These are phyloP conservation scores for Fusarium sp. DNA, from an alignment of 2,329 filamentous ascomycete species.

Conservation along the genomic window DNA sequence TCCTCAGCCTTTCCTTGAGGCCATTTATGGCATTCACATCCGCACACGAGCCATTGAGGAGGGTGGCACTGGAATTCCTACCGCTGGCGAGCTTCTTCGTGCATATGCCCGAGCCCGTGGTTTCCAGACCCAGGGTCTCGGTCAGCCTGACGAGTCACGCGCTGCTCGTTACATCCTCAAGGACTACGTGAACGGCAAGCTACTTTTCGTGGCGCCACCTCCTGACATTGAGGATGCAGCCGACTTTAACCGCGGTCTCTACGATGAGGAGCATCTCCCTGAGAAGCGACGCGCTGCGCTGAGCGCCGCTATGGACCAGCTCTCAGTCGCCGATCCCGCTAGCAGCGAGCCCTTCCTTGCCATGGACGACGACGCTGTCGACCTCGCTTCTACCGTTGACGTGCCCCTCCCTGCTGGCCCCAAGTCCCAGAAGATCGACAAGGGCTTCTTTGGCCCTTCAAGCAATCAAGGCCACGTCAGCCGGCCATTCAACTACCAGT, in stretches of 20 bases:
- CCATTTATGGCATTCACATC: constrained; percentile 94
- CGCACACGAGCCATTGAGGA: constrained; percentile 85
- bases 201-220: constrained; percentile 92
- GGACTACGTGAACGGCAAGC: constrained; percentile 97
- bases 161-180: constrained; percentile 93
- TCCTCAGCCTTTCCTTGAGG: constrained; percentile 90
- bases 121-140: constrained; percentile 89
- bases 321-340: constrained; percentile 57
- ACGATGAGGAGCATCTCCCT: constrained; percentile 86
- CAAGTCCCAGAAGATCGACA: constrained; percentile 86
- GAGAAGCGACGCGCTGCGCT: constrained; percentile 82
- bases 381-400: constrained; percentile 61
- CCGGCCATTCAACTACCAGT: constrained; percentile 91
- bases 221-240: constrained; percentile 78
- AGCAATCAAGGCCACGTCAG: constrained; percentile 76
- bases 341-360: constrained; percentile 47
- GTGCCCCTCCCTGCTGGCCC: constrained; percentile 71
- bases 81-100: constrained; percentile 85
- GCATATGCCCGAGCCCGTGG: constrained; percentile 92
- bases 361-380: constrained; percentile 52
- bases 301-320: constrained; percentile 63
- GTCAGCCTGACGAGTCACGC: constrained; percentile 93
- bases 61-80: constrained; percentile 90
- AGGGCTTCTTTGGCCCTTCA: constrained; percentile 85
- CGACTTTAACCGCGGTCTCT: constrained; percentile 91